A percentile compares a stretch with the other conserved stretches of the same genome.
These are phyloP conservation scores for Dentipellis fragilis DNA, from an alignment of 768 basidiomycete genomes.

Conservation along the genomic window DNA sequence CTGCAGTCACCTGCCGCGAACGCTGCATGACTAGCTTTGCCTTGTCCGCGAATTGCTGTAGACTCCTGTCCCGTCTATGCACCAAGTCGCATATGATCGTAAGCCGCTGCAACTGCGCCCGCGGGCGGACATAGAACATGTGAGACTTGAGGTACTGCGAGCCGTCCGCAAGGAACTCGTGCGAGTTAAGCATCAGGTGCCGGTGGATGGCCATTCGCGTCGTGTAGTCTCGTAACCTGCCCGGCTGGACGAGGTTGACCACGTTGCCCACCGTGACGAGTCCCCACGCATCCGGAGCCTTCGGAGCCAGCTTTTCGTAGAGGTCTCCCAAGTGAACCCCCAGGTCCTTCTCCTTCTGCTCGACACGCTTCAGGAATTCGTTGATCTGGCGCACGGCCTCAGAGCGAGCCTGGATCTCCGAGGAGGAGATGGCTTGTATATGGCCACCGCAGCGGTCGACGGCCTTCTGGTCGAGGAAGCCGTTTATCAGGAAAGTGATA, in stretches of 20 bases:
- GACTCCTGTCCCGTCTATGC: constrained; percentile 24
- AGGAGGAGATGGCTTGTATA: constrained; percentile 18
- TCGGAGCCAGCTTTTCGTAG: constrained; percentile 37
- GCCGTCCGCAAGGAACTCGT: constrained; percentile 42
- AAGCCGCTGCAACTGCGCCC: constrained; percentile 42
- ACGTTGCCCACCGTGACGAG: constrained; percentile 45
- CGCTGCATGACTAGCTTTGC: constrained; percentile 32
- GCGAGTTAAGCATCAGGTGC: constrained; percentile 44
- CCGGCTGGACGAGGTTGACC: constrained; percentile 23
- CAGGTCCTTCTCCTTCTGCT: constrained; percentile 27
- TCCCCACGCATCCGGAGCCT: constrained; percentile 42
- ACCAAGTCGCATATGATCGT: constrained; percentile 39
- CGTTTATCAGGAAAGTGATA: constrained; percentile 50
- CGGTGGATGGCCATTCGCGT: constrained; percentile 49
- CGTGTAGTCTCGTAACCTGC: constrained; percentile 20
- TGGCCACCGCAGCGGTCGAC: constrained; percentile 36
- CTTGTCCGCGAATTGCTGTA: constrained; percentile 42
- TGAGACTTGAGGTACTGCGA: constrained; percentile 36
- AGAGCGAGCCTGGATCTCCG: constrained; percentile 49
- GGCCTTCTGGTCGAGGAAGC: constrained; percentile 37
- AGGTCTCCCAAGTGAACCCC: constrained; percentile 18
- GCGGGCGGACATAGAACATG: constrained; percentile 55
- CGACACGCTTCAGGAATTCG: constrained; percentile 37
- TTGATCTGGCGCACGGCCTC: constrained; percentile 53
- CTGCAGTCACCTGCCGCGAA: not conserved